Evolutionary conservation across 768 basidiomycete genomes (phyloP), one percentile per base, ranked within the genome.

Genomic region (Pulveroboletus ravenelii): DNA sequence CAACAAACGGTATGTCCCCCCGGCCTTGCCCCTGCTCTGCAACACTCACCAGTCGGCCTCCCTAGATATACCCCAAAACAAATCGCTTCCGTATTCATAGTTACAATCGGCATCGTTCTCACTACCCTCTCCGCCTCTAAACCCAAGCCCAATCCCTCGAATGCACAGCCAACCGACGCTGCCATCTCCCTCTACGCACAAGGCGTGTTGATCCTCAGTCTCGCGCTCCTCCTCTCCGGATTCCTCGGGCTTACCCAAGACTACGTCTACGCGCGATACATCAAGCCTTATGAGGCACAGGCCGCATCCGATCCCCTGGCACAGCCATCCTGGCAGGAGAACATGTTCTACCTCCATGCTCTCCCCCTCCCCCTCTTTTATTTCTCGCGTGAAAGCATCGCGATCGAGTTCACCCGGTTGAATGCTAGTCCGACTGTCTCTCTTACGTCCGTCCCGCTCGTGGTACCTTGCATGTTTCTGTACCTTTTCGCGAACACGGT

Each of bases 261-360:
- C 61, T 76, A 79, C 72, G 89, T 89, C 5, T 89, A 84, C 61
- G 58, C 61, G 29, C 52, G 51, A n/a, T 82, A 82, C 54, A 70
- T 77, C 12, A 58, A 52, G 10, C 51, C 59, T 10, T 20, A 52
- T 53, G 74, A 40, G 48, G 38, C 47, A 54, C 63, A 46, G 50
- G 49, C 32, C 53, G 60, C 45, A 8, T 62, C 51, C 23, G 48
- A 58, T 45, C 56, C 57, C 1, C 32, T 36, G n/a, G 37, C 51
- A n/a, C 56, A 57, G 38, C 58, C 67, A 0, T 66, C 79, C 39
- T 96, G 93, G 93, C 81, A 87, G 61, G 93, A 96, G 69, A 85
- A 82, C 44, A 82, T 97, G 80, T 97, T 95, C 72, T 97, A 93
- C 71, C 76, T 89, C 18, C 90, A 93, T 67, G 81, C 85, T 60